Conservation (phyloP, 768 basidiomycete species). For the Tricholoma hemisulphureum region DNA sequence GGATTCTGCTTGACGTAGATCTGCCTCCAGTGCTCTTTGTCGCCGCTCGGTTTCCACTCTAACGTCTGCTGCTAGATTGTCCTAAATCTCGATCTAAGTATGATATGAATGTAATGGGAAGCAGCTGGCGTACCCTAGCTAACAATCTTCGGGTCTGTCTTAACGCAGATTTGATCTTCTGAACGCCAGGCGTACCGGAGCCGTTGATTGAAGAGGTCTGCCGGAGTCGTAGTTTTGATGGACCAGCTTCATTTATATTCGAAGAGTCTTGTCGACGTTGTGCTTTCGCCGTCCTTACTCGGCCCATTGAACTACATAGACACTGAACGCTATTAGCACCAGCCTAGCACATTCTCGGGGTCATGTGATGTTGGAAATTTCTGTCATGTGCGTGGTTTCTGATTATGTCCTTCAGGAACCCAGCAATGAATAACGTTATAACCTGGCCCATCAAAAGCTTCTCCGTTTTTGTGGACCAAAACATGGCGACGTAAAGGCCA, state of each 20-base stretch:
- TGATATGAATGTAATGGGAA: background rate
- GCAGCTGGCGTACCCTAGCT: slow-evolving; percentile 56
- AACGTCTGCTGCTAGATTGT: slow-evolving; percentile 81
- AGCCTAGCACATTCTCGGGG: too few relatives aligned
- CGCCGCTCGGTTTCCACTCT: slow-evolving; percentile 80
- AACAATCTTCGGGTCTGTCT: slow-evolving; percentile 81
- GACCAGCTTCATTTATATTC: slow-evolving; percentile 13
- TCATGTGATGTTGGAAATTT: too few relatives aligned
- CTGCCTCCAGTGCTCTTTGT: slow-evolving; percentile 69
- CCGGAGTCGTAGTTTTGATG: slow-evolving; percentile 25
- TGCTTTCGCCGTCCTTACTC: slow-evolving; percentile 14
- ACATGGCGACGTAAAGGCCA: too few relatives aligned
- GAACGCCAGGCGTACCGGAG: slow-evolving; percentile 59
- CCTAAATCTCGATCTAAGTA: too few relatives aligned
- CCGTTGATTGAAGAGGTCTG: slow-evolving; percentile 26
- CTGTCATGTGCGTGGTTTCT: too few relatives aligned
- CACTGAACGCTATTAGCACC: too few relatives aligned
- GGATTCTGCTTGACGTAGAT: slow-evolving; percentile 62
- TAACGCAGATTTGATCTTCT: slow-evolving; percentile 82
- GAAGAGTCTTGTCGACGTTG: slow-evolving; percentile 10
- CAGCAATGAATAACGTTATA: too few relatives aligned
- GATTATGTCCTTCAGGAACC: too few relatives aligned
- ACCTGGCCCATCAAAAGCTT: too few relatives aligned
- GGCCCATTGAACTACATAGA: too few relatives aligned
- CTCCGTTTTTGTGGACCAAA: too few relatives aligned